These are phyloP conservation scores for Teunomyces cretensis DNA, from an alignment of 805 yeast genomes.

Conservation along the genomic window DNA sequence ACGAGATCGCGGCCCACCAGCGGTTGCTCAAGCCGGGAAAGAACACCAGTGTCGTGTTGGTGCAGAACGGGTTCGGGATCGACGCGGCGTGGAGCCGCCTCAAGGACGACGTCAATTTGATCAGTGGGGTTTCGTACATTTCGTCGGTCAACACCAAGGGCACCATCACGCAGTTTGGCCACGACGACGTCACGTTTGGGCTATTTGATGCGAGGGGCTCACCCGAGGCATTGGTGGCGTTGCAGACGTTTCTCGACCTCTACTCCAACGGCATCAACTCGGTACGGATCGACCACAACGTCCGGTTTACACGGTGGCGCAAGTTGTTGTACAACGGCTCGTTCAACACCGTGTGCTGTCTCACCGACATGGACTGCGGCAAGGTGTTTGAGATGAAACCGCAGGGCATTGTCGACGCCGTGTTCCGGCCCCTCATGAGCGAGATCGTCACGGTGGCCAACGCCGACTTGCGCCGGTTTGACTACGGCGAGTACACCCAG, in stretches of 20 bases:
- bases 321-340: conserved; percentile 72
- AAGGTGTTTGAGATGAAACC: conserved; percentile 37
- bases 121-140: conserved; percentile 36
- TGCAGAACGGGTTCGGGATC: conserved; percentile 28
- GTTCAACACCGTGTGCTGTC: conserved; percentile 60
- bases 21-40: conserved; percentile 11
- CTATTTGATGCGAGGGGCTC: conserved; percentile 24
- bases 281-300: conserved; percentile 42
- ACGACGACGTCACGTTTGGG: conserved; percentile 27
- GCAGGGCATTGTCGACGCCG: conserved; percentile 7
- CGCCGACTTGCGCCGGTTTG: conserved; percentile 12
- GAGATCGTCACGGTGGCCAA: conserved; percentile 19
- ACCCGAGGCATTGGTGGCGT: conserved; percentile 26
- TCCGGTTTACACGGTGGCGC: conserved; percentile 56
- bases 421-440: conserved; percentile 20
- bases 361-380: conserved; percentile 61
- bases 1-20: conserved; percentile 15
- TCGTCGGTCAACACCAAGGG: conserved; percentile 29
- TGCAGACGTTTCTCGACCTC: conserved; percentile 36
- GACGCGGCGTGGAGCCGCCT: conserved; percentile 22
- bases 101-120: conserved; percentile 14
- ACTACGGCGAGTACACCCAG: conserved; percentile 9
- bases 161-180: conserved; percentile 24
- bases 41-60: conserved; percentile 19
- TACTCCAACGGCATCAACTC: conserved; percentile 46